Conservation (phyloP, 371 early-diverging fungal genomes). For the Coemansia sp. region DNA sequence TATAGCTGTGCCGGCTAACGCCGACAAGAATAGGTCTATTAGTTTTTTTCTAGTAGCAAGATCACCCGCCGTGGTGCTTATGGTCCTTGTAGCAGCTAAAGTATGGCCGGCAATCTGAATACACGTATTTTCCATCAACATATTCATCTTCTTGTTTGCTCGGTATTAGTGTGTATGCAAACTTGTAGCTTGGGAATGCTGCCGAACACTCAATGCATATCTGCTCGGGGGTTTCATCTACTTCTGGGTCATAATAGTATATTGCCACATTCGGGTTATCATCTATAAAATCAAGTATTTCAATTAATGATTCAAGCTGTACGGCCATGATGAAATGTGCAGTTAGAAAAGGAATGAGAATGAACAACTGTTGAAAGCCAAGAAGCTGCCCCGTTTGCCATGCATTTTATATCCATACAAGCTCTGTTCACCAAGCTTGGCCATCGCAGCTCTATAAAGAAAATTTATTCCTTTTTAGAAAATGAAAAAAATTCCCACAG, state of each 20-base stretch:
- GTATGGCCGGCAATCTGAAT: background rate
- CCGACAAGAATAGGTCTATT: no score
- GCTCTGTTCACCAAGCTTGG: background rate
- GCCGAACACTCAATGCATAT: background rate
- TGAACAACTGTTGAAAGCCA: background rate
- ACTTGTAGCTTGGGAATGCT: background rate
- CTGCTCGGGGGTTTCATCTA: background rate
- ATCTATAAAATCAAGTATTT: background rate
- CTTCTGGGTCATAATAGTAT: slow-evolving; percentile 4
- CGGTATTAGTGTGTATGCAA: background rate
- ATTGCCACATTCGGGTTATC: background rate
- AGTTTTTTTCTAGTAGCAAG: no score
- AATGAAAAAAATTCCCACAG: background rate
- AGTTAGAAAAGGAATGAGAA: background rate
- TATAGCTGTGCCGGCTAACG: no score
- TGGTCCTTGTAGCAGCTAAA: background rate
- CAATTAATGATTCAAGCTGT: background rate
- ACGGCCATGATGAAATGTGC: background rate
- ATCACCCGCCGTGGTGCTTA: no score
- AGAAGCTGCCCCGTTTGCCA: no score
- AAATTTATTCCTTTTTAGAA: background rate
- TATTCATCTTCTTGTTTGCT: background rate
- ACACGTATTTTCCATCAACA: background rate
- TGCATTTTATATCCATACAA: background rate
- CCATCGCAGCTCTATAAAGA: background rate